Base-by-base conservation (phyloP, 306 rosid genomes). In the Prunus salicina region DNA sequence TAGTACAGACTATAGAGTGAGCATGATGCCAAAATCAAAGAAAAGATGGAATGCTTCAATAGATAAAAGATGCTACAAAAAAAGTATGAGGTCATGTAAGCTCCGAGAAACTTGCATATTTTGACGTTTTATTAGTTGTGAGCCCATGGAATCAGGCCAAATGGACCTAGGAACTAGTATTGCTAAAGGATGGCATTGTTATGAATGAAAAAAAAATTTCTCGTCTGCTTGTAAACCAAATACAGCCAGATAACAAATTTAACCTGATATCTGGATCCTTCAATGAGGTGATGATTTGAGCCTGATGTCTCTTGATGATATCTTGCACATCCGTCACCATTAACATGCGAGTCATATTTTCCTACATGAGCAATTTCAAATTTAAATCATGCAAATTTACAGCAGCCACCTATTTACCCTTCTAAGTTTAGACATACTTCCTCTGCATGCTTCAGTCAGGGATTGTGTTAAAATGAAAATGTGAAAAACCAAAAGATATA, bases 181-280 rank as follows among this genome's bases (percentile, higher is more conserved):
- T 6, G 12, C 28, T 56, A n/a, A 56, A 56, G 4, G 62, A 14
- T 20, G 28, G 20, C 11, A 56, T 20, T 56, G 1, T 22, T 9
- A n/a, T 56, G 28, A 56, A 56, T n/a, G 27, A 56, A 56, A 56
- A 56, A 14, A 20, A n/a, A n/a, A 12, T 2, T 3, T 56, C 6
- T 20, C 6, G 5, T 56, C 62, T 9, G 79, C 45, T 75, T 58
- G 82, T 61, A 86, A 38, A 64, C 28, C 30, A 74, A n/a, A 38
- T 6, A 38, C 43, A 38, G 9, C 43, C 9, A 28, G 79, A 61
- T 28, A 80, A 47, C 60, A 75, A 73, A 51, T 30, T 72, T 80
- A 78, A 96, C 99, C 99, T 96, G 90, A 96, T 93, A 80, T 96
- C 99, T 22, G 99, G 99, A 89, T 96, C 99, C 87, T 96, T 96